Evolutionary conservation across 1,139 yeast species (phyloP).

Genomic region (Geotrichum klebahnii): DNA sequence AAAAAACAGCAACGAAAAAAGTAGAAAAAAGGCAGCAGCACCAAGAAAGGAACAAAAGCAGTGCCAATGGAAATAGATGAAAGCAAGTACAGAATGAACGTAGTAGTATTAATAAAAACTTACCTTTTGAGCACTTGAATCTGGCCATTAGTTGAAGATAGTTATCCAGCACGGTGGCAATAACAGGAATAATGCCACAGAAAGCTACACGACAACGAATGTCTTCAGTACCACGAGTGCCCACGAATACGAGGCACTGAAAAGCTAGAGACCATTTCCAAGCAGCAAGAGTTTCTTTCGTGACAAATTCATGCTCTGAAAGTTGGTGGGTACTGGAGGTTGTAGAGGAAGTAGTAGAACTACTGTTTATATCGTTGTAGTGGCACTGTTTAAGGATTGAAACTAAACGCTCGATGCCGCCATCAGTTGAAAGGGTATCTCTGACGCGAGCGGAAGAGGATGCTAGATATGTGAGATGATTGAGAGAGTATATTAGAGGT

Average conservation of each 20-base stretch:
- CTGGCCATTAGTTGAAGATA: conserved; percentile 44
- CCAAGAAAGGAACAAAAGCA: too few species aligned
- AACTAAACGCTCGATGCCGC: conserved; percentile 85
- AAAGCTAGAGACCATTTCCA: conserved; percentile 97
- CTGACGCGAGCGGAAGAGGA: conserved; percentile 85
- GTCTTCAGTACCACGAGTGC: conserved; percentile 86
- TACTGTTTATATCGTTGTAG: conserved; percentile 21
- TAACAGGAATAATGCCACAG: conserved; percentile 85
- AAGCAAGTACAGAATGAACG: background rate
- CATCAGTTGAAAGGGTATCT: conserved; percentile 83
- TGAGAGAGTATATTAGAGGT: conserved; percentile 86
- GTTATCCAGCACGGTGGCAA: conserved; percentile 88
- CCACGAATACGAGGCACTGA: conserved; percentile 84
- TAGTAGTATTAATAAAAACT: background rate
- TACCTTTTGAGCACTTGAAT: conserved; percentile 13
- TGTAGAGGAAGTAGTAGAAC: too few species aligned
- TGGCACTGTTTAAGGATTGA: conserved; percentile 81
- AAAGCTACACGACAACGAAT: conserved; percentile 82
- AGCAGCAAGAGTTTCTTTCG: conserved; percentile 53
- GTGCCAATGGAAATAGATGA: background rate
- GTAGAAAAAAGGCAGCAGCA: background rate
- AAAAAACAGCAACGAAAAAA: too few species aligned
- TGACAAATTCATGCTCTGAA: conserved; percentile 7
- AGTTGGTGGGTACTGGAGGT: too few species aligned
- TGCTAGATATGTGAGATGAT: conserved; percentile 81